phyloP scores from a whole-genome alignment of 1,284 basidiomycete genomes.

The Mycena citricolor region DNA sequence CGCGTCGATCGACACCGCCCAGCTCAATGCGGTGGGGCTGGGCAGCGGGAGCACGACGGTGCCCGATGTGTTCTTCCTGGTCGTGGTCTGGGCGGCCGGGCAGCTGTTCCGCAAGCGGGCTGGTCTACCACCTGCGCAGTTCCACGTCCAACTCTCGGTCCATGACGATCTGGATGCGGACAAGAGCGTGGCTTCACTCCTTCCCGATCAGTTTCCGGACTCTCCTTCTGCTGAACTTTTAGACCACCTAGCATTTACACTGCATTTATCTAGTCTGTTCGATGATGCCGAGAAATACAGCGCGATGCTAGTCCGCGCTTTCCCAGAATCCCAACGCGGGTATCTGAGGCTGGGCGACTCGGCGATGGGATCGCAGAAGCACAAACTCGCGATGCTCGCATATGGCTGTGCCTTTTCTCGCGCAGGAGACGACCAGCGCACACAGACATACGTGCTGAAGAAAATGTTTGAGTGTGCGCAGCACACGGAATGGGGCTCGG shows the following conservation, averaged over 20 bases:
- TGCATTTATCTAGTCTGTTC: constrained; percentile 40
- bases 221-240: constrained; percentile 38
- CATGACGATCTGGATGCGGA: constrained; percentile 44
- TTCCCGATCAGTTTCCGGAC: constrained; percentile 33
- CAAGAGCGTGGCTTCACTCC: constrained; percentile 46
- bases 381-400: constrained; percentile 56
- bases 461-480: constrained; percentile 43
- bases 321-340: constrained; percentile 43
- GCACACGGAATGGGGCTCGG: constrained; percentile 52
- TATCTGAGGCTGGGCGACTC: constrained; percentile 53
- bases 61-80: constrained; percentile 46
- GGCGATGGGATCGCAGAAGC: constrained; percentile 32
- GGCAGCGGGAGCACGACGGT: constrained; percentile 42
- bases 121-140: constrained; percentile 50
- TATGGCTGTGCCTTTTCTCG: constrained; percentile 48
- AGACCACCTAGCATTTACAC: constrained; percentile 50
- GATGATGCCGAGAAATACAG: constrained; percentile 36
- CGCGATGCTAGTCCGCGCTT: constrained; percentile 31
- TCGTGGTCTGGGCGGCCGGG: constrained; percentile 56
- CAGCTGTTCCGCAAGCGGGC: constrained; percentile 48
- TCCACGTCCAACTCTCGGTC: constrained; percentile 52
- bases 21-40: constrained; percentile 33
- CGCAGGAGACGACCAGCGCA: constrained; percentile 34
- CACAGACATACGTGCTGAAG: constrained; percentile 44
- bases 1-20: no score